phyloP scores from a whole-genome alignment of 2,329 filamentous ascomycete genomes.

The Cytospora piceae region DNA sequence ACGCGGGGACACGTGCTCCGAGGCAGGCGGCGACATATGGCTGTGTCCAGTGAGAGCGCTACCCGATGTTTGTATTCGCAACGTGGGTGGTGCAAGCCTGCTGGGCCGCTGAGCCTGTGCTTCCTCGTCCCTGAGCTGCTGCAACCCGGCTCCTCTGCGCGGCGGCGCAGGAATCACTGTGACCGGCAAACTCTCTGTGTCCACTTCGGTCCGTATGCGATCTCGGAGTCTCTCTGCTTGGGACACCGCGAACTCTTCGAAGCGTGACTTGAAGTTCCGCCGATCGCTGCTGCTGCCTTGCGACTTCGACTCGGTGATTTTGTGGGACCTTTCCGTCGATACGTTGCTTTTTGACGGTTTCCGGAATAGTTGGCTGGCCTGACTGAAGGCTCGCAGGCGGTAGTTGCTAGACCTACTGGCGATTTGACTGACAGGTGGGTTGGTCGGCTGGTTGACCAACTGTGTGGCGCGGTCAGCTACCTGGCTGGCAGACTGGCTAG shows the following conservation, averaged over 20 bases:
- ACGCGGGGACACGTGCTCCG: conserved; percentile 17
- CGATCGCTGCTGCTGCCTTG: conserved; percentile 36
- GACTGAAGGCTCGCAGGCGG: conserved; percentile 39
- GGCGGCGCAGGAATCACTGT: conserved; percentile 65
- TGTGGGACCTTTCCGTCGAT: conserved; percentile 18
- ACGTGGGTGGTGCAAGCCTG: conserved; percentile 14
- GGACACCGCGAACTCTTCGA: conserved; percentile 64
- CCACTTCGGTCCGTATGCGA: conserved; percentile 55
- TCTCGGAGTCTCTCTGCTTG: conserved; percentile 65
- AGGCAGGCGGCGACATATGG: conserved; percentile 14
- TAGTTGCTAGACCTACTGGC: conserved; percentile 30
- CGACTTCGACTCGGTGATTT: conserved; percentile 28
- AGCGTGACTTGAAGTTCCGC: conserved; percentile 60
- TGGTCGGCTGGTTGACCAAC: background rate
- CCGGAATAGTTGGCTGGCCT: conserved; percentile 39
- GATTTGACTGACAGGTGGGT: conserved; percentile 9
- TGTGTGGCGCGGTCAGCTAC: conserved; percentile 20
- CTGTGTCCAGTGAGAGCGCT: conserved; percentile 9
- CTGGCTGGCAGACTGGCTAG: conserved; percentile 32
- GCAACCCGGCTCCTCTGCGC: conserved; percentile 59
- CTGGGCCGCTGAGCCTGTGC: conserved; percentile 34
- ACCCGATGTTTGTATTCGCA: conserved; percentile 13
- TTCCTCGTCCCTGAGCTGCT: conserved; percentile 61
- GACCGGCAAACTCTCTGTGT: conserved; percentile 60
- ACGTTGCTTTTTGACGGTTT: conserved; percentile 23